These are phyloP conservation scores for Plasmodium knowlesi DNA, from an alignment of 169 alveolate species.

Conservation along the genomic window DNA sequence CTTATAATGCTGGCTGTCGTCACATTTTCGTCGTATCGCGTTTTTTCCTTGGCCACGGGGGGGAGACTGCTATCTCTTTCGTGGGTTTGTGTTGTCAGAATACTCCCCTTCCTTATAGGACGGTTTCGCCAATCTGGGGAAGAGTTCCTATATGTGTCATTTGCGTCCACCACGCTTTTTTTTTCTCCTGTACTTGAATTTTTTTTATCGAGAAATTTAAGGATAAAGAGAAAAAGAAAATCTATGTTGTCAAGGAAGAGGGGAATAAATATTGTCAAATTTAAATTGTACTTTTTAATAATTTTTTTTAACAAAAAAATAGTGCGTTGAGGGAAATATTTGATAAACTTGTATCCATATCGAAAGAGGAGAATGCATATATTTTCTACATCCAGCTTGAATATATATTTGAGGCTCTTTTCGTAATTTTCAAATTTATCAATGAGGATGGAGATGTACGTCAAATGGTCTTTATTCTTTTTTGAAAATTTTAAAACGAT, in stretches of 20 bases:
- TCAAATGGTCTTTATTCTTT: conserved; percentile 58
- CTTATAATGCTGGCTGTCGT: conserved; percentile 1
- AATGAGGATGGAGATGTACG: conserved; percentile 56
- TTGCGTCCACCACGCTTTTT: background rate
- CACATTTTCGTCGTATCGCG: background rate
- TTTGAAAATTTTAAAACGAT: conserved; percentile 47
- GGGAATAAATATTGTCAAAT: conserved; percentile 59
- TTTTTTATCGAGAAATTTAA: conserved; percentile 59
- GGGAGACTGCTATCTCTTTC: background rate
- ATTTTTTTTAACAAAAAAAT: conserved; percentile 46
- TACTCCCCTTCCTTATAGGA: background rate
- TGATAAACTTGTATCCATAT: conserved; percentile 67
- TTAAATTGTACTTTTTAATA: conserved; percentile 59
- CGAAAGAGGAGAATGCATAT: conserved; percentile 45
- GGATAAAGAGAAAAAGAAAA: conserved; percentile 55
- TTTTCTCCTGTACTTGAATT: background rate
- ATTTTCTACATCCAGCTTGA: conserved; percentile 60
- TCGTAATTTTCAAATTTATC: conserved; percentile 68
- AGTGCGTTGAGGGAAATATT: conserved; percentile 53
- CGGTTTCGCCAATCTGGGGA: background rate
- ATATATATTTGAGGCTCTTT: conserved; percentile 61
- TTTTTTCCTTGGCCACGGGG: background rate
- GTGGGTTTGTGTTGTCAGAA: background rate
- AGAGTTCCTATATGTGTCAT: background rate
- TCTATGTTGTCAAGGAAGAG: conserved; percentile 53